A percentile compares a stretch with the other conserved stretches of the same genome.
Evolutionary conservation across 345 rosid genomes (phyloP).

Genomic region (Boechera retrofracta): DNA sequence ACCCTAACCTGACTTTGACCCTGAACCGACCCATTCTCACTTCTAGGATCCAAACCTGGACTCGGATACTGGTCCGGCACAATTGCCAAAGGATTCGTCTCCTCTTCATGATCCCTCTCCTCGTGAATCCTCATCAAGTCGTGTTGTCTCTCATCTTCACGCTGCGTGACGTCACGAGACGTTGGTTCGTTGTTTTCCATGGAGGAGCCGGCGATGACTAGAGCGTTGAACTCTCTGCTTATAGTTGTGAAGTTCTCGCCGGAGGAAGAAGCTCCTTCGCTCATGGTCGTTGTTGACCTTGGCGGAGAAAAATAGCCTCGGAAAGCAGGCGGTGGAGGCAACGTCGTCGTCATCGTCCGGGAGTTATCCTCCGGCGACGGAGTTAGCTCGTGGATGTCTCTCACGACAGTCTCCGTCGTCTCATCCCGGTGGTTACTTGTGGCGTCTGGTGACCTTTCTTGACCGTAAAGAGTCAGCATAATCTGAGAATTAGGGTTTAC

Average conservation of each 20-base stretch:
- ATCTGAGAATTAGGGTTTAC: constrained; percentile 21
- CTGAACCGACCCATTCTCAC: constrained; percentile 29
- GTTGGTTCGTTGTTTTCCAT: constrained; percentile 36
- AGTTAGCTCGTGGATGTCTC: constrained; percentile 81
- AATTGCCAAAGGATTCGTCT: constrained; percentile 81
- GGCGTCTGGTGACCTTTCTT: constrained; percentile 16
- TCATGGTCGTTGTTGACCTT: constrained; percentile 35
- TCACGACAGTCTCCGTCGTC: constrained; percentile 43
- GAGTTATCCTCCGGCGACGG: constrained; percentile 38
- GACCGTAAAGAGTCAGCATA: constrained; percentile 34
- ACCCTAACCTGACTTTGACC: constrained; percentile 10
- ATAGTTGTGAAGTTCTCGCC: constrained; percentile 86
- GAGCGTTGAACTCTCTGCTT: constrained; percentile 90
- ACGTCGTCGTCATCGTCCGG: constrained; percentile 16
- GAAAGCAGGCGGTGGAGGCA: constrained; percentile 53
- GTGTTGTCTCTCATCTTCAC: constrained; percentile 27
- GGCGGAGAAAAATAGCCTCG: constrained; percentile 58
- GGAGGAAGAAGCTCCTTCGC: constrained; percentile 47
- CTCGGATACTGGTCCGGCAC: constrained; percentile 56
- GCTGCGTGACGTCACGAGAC: constrained; percentile 21
- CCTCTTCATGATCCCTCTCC: constrained; percentile 51
- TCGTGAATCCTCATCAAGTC: constrained; percentile 39
- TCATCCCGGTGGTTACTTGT: constrained; percentile 18
- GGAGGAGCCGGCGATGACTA: constrained; percentile 81
- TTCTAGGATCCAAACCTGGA: constrained; percentile 35